Evolutionary conservation across 1,139 yeast species (phyloP).

Genomic region (Magnusiomyces clavatus): DNA sequence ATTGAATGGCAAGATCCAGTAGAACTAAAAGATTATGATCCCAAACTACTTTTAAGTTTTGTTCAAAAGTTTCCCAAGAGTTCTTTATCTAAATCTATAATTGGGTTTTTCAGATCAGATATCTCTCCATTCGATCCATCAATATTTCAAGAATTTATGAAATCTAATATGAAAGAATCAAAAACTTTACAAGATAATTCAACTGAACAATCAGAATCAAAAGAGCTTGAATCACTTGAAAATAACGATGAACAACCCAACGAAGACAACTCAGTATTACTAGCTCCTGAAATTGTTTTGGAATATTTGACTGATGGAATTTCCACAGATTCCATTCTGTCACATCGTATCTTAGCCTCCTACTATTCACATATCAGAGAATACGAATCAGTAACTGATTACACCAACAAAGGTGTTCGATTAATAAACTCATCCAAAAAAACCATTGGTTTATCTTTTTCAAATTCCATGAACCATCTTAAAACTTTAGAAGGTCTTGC

Average conservation of each 20-base stretch:
- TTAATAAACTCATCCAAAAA: conserved; percentile 40
- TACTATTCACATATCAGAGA: conserved; percentile 56
- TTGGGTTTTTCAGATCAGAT: conserved; percentile 46
- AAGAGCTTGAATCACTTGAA: conserved; percentile 19
- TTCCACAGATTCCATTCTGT: conserved; percentile 45
- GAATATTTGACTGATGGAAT: conserved; percentile 50
- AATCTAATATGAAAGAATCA: conserved; percentile 8
- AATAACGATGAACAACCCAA: conserved; percentile 23
- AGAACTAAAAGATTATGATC: conserved; percentile 44
- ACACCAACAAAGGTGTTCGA: conserved; percentile 55
- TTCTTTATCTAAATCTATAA: conserved; percentile 52
- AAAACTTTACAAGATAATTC: neutral
- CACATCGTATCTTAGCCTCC: conserved; percentile 56
- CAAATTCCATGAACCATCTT: conserved; percentile 50
- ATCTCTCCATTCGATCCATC: conserved; percentile 46
- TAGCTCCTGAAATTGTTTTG: conserved; percentile 46
- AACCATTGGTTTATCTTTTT: conserved; percentile 41
- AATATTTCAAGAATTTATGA: neutral
- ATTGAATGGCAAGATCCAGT: conserved; percentile 69
- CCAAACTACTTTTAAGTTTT: conserved; percentile 42
- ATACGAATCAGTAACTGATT: conserved; percentile 54
- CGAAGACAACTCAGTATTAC: conserved; percentile 22
- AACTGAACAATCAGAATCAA: conserved; percentile 15
- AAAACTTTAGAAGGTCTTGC: conserved; percentile 64
- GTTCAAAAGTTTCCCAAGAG: conserved; percentile 50